Conservation (phyloP, 2,329 filamentous ascomycete genomes). For the Amauroascus verrucosus region DNA sequence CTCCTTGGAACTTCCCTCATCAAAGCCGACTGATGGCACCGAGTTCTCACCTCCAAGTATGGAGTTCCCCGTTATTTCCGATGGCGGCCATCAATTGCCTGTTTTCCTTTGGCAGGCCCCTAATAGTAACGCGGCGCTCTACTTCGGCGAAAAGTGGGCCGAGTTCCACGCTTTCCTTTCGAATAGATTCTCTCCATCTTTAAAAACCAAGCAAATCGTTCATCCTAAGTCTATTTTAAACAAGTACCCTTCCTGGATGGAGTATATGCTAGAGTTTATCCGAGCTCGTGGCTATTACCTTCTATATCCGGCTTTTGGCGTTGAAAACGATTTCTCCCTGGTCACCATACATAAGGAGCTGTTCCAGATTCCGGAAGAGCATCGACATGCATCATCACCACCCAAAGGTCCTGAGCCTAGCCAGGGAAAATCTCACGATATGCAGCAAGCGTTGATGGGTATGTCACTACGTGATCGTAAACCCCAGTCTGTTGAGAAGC, state of each 20-base stretch:
- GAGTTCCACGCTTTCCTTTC: conserved; percentile 75
- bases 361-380: conserved; percentile 61
- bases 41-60: conserved; percentile 42
- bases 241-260: conserved; percentile 63
- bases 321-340: conserved; percentile 43
- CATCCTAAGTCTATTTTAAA: conserved; percentile 52
- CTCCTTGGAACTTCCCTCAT: conserved; percentile 62
- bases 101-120: conserved; percentile 80
- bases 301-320: conserved; percentile 58
- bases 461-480: background rate
- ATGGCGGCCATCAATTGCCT: conserved; percentile 29
- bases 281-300: conserved; percentile 66
- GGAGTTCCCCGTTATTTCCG: background rate
- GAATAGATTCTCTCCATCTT: conserved; percentile 41
- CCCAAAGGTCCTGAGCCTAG: background rate
- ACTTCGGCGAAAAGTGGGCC: conserved; percentile 76
- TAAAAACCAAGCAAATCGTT: conserved; percentile 13
- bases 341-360: conserved; percentile 71
- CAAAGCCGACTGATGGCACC: conserved; percentile 43
- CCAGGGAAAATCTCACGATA: conserved; percentile 27
- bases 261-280: conserved; percentile 66
- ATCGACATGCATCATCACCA: conserved; percentile 17
- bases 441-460: conserved; percentile 6
- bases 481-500: conserved; percentile 19
- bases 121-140: conserved; percentile 68